Base-by-base conservation (phyloP, 805 yeast species). In the Starmerella bombi region DNA sequence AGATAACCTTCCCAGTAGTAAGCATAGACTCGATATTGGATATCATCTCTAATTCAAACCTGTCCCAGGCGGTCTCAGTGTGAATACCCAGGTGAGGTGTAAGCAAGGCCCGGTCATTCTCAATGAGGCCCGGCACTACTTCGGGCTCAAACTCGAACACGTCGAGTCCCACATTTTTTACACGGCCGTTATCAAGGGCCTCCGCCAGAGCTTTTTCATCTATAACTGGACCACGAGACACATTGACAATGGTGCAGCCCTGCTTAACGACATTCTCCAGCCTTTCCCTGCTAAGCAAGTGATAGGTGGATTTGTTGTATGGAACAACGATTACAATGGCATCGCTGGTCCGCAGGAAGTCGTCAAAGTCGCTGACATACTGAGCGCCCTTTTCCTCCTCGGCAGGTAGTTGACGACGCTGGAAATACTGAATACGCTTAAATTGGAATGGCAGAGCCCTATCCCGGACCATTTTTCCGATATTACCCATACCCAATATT, bases 31-130 rank as follows among this genome's bases (percentile, higher is more conserved):
- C 59, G 9, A 80, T 75, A 56, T 83, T 84, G 21, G 68, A 67
- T 21, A 79, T 74, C 23, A 77, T 79, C 58, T 71, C 73, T 44
- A 71, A 76, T 59, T 86, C 95, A 86, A 84, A 77, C 47, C 67
- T 67, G 49, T 64, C 61, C 55, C 75, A 70, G 4, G 94, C 80
- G 60, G 84, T 93, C 38, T 61, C 60, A 4, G 88, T 66, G 56
- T 75, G 75, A 0, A 94, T 82, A 21, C 94, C 96, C 79, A 82
- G 75, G 58, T 85, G 96, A 14, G 96, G 96, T 49, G 81, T 64
- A 27, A 81, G 71, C 10, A 80, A 67, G n/a, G 70, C 74, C 42
- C 67, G 70, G 20, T 66, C 61, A 50, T 72, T 63, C 22, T 58
- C 58, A 36, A 67, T 51, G 43, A 77, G 63, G 37, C 74, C 80